Base-by-base conservation (phyloP, 176 grass and related monocot species). In the Aegilops longissima region DNA sequence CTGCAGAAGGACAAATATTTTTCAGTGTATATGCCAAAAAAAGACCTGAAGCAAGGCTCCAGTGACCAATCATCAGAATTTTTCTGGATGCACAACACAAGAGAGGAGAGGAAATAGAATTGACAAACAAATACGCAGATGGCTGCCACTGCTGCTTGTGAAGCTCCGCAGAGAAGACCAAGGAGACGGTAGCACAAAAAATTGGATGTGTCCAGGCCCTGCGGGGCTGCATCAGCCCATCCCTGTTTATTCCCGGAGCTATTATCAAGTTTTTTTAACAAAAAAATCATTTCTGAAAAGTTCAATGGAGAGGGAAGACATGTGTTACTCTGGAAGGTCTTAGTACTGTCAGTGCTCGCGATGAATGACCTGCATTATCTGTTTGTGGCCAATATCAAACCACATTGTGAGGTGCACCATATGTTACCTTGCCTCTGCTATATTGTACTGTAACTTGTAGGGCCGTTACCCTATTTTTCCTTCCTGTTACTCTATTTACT, bases 221-320 rank as follows among this genome's bases (percentile, higher is more conserved):
- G 38, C 38, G 38, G 38, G 38, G 38, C 38, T 40, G 38, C 38
- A 40, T 40, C 8, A 40, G 8, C 38, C 7, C 38, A 40, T 40
- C 38, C 6, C 8, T 40, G 38, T 40, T 40, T 40, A 40, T 40
- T 40, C 38, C 36, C 2, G 7, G 38, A 21, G 56, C 18, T 59
- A 59, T 20, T 59, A 21, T 21, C 56, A 59, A 59, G 18, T 59
- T 20, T 59, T 59, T 59, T 20, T 21, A 8, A 98, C 83, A 88
- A 88, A 73, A 93, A 98, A 91, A 98, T 76, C 52, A 94, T 95
- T 93, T 85, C 89, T 79, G 95, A 98, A 91, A 98, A 87, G 71
- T 85, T 59, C 85, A 67, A 17, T 84, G 70, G 93, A 94, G 71
- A 89, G 91, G 31, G 88, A 93, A 77, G 93, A 95, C 77, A 98